A percentile compares a stretch with the other conserved stretches of the same genome.
Conservation (phyloP, 1,284 basidiomycete genomes). For the Cutaneotrichosporon spelunceum region DNA sequence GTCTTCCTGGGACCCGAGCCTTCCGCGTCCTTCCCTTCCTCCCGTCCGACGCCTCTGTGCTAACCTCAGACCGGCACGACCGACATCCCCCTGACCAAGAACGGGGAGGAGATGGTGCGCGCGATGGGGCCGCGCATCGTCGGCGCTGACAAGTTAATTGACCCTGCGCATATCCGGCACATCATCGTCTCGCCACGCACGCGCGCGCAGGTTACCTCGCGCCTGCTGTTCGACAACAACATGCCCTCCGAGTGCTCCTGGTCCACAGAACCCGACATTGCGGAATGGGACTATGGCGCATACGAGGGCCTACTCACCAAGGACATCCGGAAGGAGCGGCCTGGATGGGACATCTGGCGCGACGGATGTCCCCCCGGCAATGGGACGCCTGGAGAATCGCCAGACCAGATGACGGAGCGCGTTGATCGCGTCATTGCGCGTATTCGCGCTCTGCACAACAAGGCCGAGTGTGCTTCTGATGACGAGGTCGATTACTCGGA, state of each 20-base stretch:
- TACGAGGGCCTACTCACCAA: conserved; percentile 76
- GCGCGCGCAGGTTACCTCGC: conserved; percentile 79
- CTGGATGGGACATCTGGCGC: conserved; percentile 74
- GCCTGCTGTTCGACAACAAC: conserved; percentile 57
- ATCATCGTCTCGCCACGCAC: conserved; percentile 77
- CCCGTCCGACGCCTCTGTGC: conserved; percentile 2
- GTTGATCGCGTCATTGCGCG: conserved; percentile 72
- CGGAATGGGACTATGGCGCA: conserved; percentile 86
- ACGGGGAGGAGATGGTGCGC: conserved; percentile 71
- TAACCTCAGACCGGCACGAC: conserved; percentile 70
- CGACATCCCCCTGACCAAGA: conserved; percentile 80
- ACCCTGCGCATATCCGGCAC: conserved; percentile 72
- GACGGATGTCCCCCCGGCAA: conserved; percentile 59
- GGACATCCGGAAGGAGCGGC: conserved; percentile 67
- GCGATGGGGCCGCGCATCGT: conserved; percentile 65
- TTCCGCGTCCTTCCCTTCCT: too few relatives aligned
- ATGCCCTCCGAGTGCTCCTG: conserved; percentile 35
- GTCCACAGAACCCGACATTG: conserved; percentile 45
- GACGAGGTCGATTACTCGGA: conserved; percentile 34
- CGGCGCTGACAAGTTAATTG: conserved; percentile 69
- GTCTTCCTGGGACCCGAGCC: too few relatives aligned
- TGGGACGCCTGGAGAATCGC: conserved; percentile 67
- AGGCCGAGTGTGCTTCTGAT: conserved; percentile 46
- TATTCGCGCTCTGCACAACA: conserved; percentile 70
- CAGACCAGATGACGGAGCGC: conserved; percentile 69